These are phyloP conservation scores for Coemansia sp. DNA, from an alignment of 192 early-diverging fungal species.

Conservation along the genomic window DNA sequence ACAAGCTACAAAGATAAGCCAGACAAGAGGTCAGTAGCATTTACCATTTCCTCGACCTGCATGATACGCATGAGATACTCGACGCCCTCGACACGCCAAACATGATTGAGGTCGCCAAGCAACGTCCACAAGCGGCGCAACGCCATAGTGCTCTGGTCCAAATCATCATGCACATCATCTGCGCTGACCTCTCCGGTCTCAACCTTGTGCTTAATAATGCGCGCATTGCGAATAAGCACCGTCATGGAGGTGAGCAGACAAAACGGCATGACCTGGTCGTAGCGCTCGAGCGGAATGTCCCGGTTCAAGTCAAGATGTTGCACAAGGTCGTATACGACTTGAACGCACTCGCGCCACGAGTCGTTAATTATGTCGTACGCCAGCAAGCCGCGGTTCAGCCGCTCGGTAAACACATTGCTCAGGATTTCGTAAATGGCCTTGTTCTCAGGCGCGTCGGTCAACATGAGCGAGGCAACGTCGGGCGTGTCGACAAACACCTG, in stretches of 20 bases:
- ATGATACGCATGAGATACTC: constrained; percentile 37
- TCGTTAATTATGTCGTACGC: constrained; percentile 38
- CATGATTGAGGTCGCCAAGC: constrained; percentile 26
- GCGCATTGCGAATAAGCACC: constrained; percentile 33
- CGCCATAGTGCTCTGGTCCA: constrained; percentile 3
- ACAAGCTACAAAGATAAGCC: constrained; percentile 14
- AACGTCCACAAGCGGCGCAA: constrained; percentile 35
- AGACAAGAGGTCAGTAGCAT: constrained; percentile 42
- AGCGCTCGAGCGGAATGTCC: constrained; percentile 36
- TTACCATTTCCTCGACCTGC: constrained; percentile 46
- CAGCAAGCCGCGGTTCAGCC: constrained; percentile 30
- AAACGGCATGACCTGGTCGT: constrained; percentile 44
- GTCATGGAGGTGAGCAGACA: constrained; percentile 38
- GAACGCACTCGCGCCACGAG: constrained; percentile 41
- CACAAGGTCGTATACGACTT: constrained; percentile 23
- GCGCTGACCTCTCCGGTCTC: background rate
- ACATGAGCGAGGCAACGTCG: background rate
- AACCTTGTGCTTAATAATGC: constrained; percentile 22
- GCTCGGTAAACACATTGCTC: constrained; percentile 20
- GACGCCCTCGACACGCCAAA: constrained; percentile 33
- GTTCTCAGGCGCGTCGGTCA: constrained; percentile 19
- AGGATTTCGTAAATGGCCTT: constrained; percentile 37
- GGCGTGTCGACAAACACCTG: constrained; percentile 10
- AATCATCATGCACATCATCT: constrained; percentile 5
- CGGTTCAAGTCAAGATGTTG: constrained; percentile 24